Evolutionary conservation across 352 stramenopile genomes (phyloP), one percentile per base, ranked within the genome.

Genomic region (Phytophthora colocasiae): DNA sequence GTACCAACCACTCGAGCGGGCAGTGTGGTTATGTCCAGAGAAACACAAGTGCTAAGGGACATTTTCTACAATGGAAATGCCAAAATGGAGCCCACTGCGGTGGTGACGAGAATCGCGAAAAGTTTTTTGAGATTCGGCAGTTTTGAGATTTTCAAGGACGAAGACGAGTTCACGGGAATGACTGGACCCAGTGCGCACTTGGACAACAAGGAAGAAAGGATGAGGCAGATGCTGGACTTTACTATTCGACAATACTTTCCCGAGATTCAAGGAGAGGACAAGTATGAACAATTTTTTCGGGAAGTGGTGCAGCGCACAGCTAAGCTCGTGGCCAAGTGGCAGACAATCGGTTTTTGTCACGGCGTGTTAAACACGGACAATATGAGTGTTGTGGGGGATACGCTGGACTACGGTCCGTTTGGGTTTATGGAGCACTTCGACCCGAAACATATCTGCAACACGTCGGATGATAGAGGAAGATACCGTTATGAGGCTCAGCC

Each of bases 91-190:
- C 88, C 83, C 2, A 90, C 82, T 0, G 90, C 90, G 17, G 91
- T 97, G 12, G 84, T 97, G 9, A 79, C 90, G 44, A 83, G 96
- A 57, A 89, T 99, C 34, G 93, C 95, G 1, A 81, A 88, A 15
- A 98, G 77, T 45, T 99, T 99, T 65, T 63, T 98, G 6, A 83
- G 97, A 40, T 97, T 99, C 63, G 97, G 97, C 22, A 97, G 94
- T 66, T 96, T 99, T 48, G 97, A 99, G 77, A 89, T 99, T 59
- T 98, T 98, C 76, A 97, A 97, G 58, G 63, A 78, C 9, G 75
- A 73, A 39, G 89, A 97, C 51, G 29, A 73, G 2, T 52, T 75
- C 22, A 93, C 87, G 9, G 88, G 81, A 0, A 74, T 87, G 19
- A 55, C 66, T 4, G 91, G 91, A 0, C 89, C 91, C 1, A 96